A percentile compares a stretch with the other conserved stretches of the same genome.
These are phyloP conservation scores for Arbutus unedo DNA, from an alignment of 148 eudicot genomes.

Conservation along the genomic window DNA sequence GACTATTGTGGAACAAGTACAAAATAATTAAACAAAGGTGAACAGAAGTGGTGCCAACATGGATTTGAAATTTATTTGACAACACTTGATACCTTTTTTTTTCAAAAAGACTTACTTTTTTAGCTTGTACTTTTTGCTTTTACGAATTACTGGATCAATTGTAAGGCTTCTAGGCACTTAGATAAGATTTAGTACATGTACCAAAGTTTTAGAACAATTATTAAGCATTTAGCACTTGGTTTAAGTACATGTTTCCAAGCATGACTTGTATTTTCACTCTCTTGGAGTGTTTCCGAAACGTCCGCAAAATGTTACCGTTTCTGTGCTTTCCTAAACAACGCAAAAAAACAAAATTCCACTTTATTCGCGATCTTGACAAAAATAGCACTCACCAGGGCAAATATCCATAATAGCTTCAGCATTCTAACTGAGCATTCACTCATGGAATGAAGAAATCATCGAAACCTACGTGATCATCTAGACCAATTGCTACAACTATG, in stretches of 20 bases:
- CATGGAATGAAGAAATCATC: neutral
- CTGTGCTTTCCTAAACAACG: neutral
- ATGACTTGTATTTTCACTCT: neutral
- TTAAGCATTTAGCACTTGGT: neutral
- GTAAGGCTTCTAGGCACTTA: neutral
- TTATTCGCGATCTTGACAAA: no score
- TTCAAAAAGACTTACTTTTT: neutral
- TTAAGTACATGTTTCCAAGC: neutral
- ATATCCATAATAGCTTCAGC: neutral
- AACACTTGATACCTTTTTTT: neutral
- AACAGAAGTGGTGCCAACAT: neutral
- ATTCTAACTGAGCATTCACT: neutral
- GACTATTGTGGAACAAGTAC: neutral
- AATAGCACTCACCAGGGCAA: neutral
- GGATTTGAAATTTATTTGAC: neutral
- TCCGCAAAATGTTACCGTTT: neutral
- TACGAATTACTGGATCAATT: neutral
- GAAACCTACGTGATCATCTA: neutral
- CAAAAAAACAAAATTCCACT: no score
- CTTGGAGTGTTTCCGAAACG: neutral
- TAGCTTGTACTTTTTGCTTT: neutral
- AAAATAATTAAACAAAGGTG: neutral
- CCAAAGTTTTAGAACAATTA: neutral
- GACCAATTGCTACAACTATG: neutral
- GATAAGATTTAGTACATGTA: neutral